phyloP scores from a whole-genome alignment of 441 rosid genomes.

The Aleurites moluccanus region DNA sequence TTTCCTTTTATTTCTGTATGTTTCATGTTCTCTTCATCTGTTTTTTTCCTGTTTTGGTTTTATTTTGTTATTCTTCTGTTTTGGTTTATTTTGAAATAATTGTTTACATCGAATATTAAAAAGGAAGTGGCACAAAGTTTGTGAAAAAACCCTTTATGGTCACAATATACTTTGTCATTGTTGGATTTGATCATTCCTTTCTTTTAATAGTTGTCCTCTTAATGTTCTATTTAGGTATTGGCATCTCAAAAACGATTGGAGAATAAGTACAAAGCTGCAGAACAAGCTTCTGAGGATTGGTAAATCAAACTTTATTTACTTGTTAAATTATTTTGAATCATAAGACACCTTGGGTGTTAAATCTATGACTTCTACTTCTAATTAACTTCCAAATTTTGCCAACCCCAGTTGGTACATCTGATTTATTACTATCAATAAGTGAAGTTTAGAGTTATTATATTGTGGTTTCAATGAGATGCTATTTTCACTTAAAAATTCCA shows the following conservation, averaged over 20 bases:
- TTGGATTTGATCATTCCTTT: constrained; percentile 7
- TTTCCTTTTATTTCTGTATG: not conserved
- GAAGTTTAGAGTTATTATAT: not conserved
- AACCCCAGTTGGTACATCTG: not conserved
- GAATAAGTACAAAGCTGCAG: constrained; percentile 85
- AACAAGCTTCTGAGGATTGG: constrained; percentile 94
- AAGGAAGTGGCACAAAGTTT: not conserved
- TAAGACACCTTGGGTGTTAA: not conserved
- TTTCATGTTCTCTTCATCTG: not conserved
- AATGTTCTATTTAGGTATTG: constrained; percentile 53
- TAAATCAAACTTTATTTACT: constrained; percentile 23
- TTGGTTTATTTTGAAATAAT: not conserved
- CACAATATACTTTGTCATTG: not conserved
- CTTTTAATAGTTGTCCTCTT: not conserved
- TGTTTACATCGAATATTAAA: not conserved
- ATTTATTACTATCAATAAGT: not conserved
- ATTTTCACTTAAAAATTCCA: constrained; percentile 1
- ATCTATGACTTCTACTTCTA: not conserved
- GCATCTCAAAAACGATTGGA: constrained; percentile 96
- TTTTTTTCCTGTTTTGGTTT: constrained; percentile 1
- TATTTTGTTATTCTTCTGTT: not conserved
- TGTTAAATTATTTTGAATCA: not conserved
- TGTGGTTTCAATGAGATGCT: not conserved
- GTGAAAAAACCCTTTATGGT: not conserved
- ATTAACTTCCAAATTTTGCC: not conserved